Conservation (phyloP, 352 stramenopile genomes). For the Globisporangium parvum region DNA sequence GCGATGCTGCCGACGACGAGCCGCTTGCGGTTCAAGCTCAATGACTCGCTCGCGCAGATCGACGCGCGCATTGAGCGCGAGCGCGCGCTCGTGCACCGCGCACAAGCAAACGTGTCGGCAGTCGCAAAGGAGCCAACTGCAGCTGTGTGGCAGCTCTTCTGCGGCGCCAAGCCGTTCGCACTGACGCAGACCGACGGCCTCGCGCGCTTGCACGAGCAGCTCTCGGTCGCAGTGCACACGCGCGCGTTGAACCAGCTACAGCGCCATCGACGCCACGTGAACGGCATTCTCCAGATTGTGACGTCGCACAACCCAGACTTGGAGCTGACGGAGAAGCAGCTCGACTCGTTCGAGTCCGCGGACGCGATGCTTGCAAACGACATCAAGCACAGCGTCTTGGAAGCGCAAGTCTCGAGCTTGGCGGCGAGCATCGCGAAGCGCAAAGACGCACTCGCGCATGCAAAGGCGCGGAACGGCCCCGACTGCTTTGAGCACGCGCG, state of each 20-base stretch:
- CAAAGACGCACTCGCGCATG: conserved; percentile 35
- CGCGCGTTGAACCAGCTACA: conserved; percentile 75
- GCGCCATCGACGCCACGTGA: conserved; percentile 67
- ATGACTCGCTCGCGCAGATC: conserved; percentile 48
- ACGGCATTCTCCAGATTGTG: conserved; percentile 77
- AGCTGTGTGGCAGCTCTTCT: conserved; percentile 62
- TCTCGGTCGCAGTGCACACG: conserved; percentile 52
- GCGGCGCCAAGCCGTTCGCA: conserved; percentile 29
- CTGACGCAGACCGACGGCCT: conserved; percentile 46
- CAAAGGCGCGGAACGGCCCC: conserved; percentile 54
- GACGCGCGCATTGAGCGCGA: conserved; percentile 47
- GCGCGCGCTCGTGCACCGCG: conserved; percentile 28
- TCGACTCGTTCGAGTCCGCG: conserved; percentile 73
- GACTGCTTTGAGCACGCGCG: conserved; percentile 59
- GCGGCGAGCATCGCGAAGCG: conserved; percentile 37
- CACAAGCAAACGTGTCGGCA: conserved; percentile 26
- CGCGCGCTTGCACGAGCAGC: conserved; percentile 41
- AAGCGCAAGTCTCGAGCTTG: conserved; percentile 50
- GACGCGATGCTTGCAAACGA: conserved; percentile 69
- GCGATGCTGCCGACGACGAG: conserved; percentile 20
- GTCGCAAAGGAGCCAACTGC: conserved; percentile 20
- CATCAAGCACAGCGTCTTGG: conserved; percentile 67
- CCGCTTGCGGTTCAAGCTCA: conserved; percentile 57
- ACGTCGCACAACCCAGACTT: conserved; percentile 74
- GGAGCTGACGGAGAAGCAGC: conserved; percentile 70